Base-by-base conservation (phyloP, 805 yeast species). In the Monosporozyma unispora region DNA sequence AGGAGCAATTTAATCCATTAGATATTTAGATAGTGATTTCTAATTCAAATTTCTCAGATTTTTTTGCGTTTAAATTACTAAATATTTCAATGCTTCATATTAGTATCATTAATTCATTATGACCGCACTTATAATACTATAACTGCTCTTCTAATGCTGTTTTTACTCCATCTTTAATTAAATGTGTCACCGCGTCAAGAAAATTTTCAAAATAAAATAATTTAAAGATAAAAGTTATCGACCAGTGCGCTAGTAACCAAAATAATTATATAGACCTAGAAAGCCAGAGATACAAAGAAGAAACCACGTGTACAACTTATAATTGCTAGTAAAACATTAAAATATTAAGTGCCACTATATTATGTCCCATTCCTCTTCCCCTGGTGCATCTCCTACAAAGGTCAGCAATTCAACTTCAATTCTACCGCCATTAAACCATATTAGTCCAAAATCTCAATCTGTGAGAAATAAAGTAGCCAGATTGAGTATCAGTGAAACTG, bases 381-480 rank as follows among this genome's bases (percentile, higher is more conserved):
- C 54, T 11, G 48, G 46, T n/a, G 52, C 48, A 11, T 54, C 57
- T 7, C 55, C 58, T 16, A 48, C 43, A 7, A 51, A 55, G 23
- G 16, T 22, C 6, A 25, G 4, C 5, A 43, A 14, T 28, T 9
- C 25, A 5, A 31, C 9, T 11, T 28, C 45, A 4, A 4, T 43
- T 12, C 37, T 28, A 43, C 31, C 31, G 19, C 31, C 31, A 41
- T n/a, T 41, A n/a, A 25, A 6, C 5, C 12, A 11, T 11, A 41
- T 8, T n/a, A 16, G 21, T 14, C 16, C n/a, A 21, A 22, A 44
- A 3, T 31, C 46, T 9, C 44, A 45, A 14, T 48, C 50, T 25
- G 52, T 58, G 12, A 47, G 55, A 38, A 54, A 50, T 12, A 52
- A 52, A 23, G 64, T 61, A n/a, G 66, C 61, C 5, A 55, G 60